Base-by-base conservation (phyloP, 2,329 filamentous ascomycete genomes). In the Sporothrix brasiliensis region DNA sequence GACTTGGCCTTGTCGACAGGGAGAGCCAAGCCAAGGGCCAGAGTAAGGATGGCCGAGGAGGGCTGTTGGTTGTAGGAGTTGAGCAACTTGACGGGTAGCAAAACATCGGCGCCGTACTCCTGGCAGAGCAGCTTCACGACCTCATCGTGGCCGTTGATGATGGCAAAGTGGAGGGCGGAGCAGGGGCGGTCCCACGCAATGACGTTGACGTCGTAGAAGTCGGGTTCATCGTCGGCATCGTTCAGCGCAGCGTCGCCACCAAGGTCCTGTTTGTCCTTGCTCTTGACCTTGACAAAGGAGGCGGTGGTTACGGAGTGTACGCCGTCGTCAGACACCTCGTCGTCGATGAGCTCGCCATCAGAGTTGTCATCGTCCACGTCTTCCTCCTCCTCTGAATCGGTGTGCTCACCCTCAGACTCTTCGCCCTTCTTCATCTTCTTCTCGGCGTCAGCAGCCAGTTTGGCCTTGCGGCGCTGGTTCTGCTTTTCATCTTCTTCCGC, bases 111-210 rank as follows among this genome's bases (percentile, higher is more conserved):
- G 9, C 92, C 93, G 76, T 92, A 95, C 73, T 89, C 82, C 71
- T 88, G 83, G 68, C 91, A 90, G 7, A 97, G 85, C 30, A 88
- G 79, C 70, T 89, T 87, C 16, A 94, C 91, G 13, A 89, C 86
- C 4, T 90, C 85, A 34, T 86, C 81, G 74, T 94, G 89, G 0
- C 92, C 92, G 72, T 88, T 87, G 1, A 92, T 78, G 72, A 96
- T 93, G 9, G 93, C 93, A 39, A 93, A 84, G 77, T 97, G 93
- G 5, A 96, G 83, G 1, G 93, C 88, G 14, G 90, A 91, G 70
- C 88, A 87, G 4, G 89, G 88, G 5, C 84, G 86, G 75, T 96
- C 92, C 93, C 93, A 97, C 1, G 92, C 88, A n/a, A 91, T 77
- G 1, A 91, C 86, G 74, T 96, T 89, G 72, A 94, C 85, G 74